Conservation (phyloP, 208 protist genomes). For the Leishmania tropica region DNA sequence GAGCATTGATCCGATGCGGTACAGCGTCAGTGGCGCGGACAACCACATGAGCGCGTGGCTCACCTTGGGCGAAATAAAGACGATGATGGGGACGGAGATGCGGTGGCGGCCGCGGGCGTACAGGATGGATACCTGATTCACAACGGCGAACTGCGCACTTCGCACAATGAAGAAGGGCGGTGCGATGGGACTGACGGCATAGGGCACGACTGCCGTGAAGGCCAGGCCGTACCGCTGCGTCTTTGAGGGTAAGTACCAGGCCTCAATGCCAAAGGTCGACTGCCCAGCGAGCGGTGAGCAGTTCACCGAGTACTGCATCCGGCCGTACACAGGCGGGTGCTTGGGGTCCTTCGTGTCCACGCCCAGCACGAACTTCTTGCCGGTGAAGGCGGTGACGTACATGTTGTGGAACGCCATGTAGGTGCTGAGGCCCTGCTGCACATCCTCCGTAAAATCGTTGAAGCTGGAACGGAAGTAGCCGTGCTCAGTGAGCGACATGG, state of each 20-base stretch:
- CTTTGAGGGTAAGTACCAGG: constrained; percentile 59
- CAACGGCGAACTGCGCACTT: constrained; percentile 42
- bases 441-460: constrained; percentile 22
- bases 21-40: constrained; percentile 48
- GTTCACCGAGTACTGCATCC: constrained; percentile 54
- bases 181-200: constrained; percentile 49
- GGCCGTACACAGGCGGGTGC: constrained; percentile 37
- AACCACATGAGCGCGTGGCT: constrained; percentile 62
- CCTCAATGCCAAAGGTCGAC: constrained; percentile 60
- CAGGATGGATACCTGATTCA: constrained; percentile 72
- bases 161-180: constrained; percentile 49
- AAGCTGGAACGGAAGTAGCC: constrained; percentile 61
- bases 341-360: constrained; percentile 33
- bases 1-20: constrained; percentile 47
- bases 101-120: constrained; percentile 70
- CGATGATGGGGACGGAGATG: constrained; percentile 75
- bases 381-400: constrained; percentile 38
- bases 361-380: constrained; percentile 40
- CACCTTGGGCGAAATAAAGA: constrained; percentile 59
- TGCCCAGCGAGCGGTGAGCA: constrained; percentile 48
- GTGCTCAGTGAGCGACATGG: constrained; percentile 56
- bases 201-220: constrained; percentile 62
- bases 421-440: constrained; percentile 40
- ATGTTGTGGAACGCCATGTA: constrained; percentile 58
- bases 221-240: constrained; percentile 65